Conservation (phyloP, 2,329 filamentous ascomycete species). For the Trichoderma asperellum region DNA sequence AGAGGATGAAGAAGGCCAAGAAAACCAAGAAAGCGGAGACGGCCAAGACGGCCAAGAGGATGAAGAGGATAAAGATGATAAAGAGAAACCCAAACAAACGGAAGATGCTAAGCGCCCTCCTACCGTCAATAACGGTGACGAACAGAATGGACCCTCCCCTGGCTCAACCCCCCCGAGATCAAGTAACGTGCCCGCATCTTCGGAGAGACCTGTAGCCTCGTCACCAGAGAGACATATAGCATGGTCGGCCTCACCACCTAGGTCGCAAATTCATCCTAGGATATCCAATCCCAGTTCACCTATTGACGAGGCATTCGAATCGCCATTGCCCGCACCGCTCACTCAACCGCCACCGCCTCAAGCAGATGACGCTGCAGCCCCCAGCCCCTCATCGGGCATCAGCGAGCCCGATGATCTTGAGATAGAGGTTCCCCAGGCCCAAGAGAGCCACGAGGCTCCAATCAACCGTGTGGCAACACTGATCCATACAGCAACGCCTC, state of each 20-base stretch:
- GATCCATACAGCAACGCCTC: constrained; percentile 4
- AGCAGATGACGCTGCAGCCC: constrained; percentile 27
- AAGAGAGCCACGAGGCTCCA: constrained; percentile 30
- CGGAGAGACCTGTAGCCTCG: background rate
- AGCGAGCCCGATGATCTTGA: constrained; percentile 45
- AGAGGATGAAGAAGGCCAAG: background rate
- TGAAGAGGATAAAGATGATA: background rate
- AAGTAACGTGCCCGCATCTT: constrained; percentile 13
- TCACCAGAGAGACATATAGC: constrained; percentile 28
- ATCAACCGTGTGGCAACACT: constrained; percentile 36
- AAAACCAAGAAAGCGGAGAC: background rate
- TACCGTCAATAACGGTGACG: background rate
- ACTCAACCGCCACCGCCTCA: constrained; percentile 8
- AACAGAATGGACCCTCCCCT: background rate
- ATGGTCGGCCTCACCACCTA: constrained; percentile 35
- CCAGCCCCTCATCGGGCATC: constrained; percentile 32
- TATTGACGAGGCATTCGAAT: background rate
- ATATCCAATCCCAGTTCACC: background rate
- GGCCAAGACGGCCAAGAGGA: background rate
- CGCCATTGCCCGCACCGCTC: background rate
- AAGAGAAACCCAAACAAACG: background rate
- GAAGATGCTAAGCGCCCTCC: background rate
- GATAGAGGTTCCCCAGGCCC: constrained; percentile 41
- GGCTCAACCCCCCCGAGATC: background rate
- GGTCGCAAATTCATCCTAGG: background rate